Evolutionary conservation across 2,329 filamentous ascomycete species (phyloP), one percentile per base, ranked within the genome.

Genomic region (Diaporthe humulicola): DNA sequence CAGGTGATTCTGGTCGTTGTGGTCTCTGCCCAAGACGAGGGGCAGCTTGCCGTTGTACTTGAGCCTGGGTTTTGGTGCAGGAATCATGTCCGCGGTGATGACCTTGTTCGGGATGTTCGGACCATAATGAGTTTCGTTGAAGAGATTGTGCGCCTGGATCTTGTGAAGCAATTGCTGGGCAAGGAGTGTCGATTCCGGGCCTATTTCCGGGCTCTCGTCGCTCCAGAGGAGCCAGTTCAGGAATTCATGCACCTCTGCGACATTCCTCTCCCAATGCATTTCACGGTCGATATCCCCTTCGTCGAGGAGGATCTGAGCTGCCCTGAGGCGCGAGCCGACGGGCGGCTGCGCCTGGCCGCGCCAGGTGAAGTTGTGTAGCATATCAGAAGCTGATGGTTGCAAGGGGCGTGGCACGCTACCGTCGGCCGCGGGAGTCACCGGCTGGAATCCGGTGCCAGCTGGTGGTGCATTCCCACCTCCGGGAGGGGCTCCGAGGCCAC

Each of bases 251-350:
- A 87, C 79, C 73, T 83, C 84, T 28, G 76, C 78, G 10, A 85
- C 79, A 69, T 85, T 84, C 15, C 75, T 64, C 2, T 83, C 78
- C 83, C 87, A 90, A 57, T 82, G 77, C 1, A 81, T 58, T 73
- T 83, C 84, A 22, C 86, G 83, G 73, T 86, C 83, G 8, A 81
- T 78, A 76, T 90, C 87, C 75, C 88, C 85, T 40, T 89, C 87
- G 4, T 84, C 79, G 30, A 91, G 85, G 75, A 88, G 91, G 76
- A 85, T 86, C 52, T 79, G 76, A n/a, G 80, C 74, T 50, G 82
- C 79, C 52, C 78, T 42, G 40, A 86, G 79, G 3, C 82, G 81
- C 38, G 78, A 73, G 42, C 79, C 80, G 9, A 83, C 71, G 1
- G 81, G 80, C 33, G 83, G 84, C 71, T 84, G 83, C 1, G 74